A percentile compares a stretch with the other conserved stretches of the same genome.
phyloP scores from a whole-genome alignment of 2,329 filamentous ascomycete genomes.

The Aspergillus sp. region DNA sequence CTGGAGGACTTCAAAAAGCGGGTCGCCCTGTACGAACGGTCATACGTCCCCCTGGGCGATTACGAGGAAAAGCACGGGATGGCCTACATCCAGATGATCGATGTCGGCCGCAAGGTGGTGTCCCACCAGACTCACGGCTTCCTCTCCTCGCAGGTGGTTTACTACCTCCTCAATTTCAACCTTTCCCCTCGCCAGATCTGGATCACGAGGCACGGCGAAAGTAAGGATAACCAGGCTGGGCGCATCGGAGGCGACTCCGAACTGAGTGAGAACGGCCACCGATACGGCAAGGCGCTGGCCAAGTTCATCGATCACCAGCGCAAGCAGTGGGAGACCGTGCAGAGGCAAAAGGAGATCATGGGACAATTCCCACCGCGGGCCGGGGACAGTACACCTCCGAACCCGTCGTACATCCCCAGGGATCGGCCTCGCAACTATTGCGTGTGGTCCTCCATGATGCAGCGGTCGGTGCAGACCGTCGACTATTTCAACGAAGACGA shows the following conservation, averaged over 20 bases:
- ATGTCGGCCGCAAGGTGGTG: slow-evolving; percentile 91
- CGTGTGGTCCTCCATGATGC: slow-evolving; percentile 97
- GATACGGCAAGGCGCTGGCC: slow-evolving; percentile 76
- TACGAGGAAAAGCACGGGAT: slow-evolving; percentile 89
- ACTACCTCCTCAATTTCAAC: slow-evolving; percentile 96
- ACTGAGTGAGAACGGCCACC: slow-evolving; percentile 74
- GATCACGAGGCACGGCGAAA: slow-evolving; percentile 95
- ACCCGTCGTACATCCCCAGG: slow-evolving; percentile 67
- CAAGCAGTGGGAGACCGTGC: slow-evolving; percentile 76
- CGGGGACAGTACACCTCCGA: slow-evolving; percentile 90
- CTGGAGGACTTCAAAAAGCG: slow-evolving; percentile 89
- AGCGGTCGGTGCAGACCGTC: slow-evolving; percentile 82
- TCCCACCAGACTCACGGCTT: slow-evolving; percentile 90
- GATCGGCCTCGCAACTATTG: slow-evolving; percentile 83
- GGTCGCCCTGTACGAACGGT: slow-evolving; percentile 89
- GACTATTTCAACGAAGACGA: slow-evolving; percentile 93
- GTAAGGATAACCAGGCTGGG: slow-evolving; percentile 78
- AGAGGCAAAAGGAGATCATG: slow-evolving; percentile 72
- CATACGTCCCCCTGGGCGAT: slow-evolving; percentile 84
- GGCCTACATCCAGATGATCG: slow-evolving; percentile 97
- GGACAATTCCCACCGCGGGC: slow-evolving; percentile 85
- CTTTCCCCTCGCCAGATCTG: slow-evolving; percentile 93
- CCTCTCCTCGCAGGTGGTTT: slow-evolving; percentile 85
- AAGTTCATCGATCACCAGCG: slow-evolving; percentile 81
- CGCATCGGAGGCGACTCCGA: slow-evolving; percentile 90